phyloP scores from a whole-genome alignment of 2,329 filamentous ascomycete species.

The Didymosphaeria variabile region DNA sequence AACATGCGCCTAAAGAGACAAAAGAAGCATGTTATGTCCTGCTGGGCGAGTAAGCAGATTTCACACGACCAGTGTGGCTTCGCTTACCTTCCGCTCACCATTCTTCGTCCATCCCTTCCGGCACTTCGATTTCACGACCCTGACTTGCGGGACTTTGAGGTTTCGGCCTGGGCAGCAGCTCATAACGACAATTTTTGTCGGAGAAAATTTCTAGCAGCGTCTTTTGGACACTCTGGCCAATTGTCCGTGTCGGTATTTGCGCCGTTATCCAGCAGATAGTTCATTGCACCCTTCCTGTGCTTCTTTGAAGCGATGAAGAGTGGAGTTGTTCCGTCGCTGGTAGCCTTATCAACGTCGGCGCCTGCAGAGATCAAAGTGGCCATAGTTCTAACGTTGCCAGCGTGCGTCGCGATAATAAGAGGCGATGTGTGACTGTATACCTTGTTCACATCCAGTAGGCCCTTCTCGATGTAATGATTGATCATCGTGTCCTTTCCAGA shows the following conservation, averaged over 20 bases:
- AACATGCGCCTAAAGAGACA: no score
- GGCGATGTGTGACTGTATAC: background rate
- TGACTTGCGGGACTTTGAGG: background rate
- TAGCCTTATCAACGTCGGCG: slow-evolving; percentile 9
- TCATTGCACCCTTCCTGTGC: background rate
- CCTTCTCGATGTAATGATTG: background rate
- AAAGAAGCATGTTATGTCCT: no score
- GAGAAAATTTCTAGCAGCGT: background rate
- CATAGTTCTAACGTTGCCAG: background rate
- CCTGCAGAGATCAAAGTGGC: slow-evolving; percentile 3
- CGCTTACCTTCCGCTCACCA: no score
- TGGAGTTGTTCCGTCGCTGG: background rate
- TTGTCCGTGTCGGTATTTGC: background rate
- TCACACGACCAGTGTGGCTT: no score
- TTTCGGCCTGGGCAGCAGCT: background rate
- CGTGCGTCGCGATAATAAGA: slow-evolving; percentile 1
- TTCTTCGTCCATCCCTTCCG: no score
- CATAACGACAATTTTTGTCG: background rate
- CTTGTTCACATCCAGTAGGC: slow-evolving; percentile 3
- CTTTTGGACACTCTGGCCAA: background rate
- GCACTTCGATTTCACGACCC: background rate
- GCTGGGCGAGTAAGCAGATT: no score
- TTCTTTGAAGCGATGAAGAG: background rate
- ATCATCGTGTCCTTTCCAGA: background rate
- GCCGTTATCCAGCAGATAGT: background rate